These are phyloP conservation scores for Blepharisma japonicum DNA, from an alignment of 73 alveolate genomes.

Conservation along the genomic window DNA sequence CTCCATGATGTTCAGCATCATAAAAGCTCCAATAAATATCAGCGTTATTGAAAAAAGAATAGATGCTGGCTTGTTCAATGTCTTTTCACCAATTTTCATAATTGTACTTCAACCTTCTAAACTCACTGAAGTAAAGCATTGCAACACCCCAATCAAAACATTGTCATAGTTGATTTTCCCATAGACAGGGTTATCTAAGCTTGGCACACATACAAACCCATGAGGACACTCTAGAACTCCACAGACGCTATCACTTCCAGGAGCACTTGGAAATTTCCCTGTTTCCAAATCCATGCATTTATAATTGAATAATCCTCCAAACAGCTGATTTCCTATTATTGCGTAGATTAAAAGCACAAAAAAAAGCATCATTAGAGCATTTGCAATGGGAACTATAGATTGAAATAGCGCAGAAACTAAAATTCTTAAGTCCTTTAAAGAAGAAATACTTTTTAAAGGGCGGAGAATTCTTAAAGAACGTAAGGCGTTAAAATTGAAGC, in stretches of 20 bases:
- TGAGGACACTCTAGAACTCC: not conserved
- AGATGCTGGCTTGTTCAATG: slow-evolving; percentile 27
- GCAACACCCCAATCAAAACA: slow-evolving; percentile 41
- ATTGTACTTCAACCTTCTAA: slow-evolving; percentile 63
- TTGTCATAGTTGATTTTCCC: slow-evolving; percentile 47
- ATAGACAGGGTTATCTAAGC: slow-evolving; percentile 31
- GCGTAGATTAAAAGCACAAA: slow-evolving; percentile 47
- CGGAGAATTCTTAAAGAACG: slow-evolving; percentile 53
- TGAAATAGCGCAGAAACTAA: slow-evolving; percentile 40
- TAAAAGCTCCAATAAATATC: slow-evolving; percentile 55
- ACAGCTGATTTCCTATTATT: slow-evolving; percentile 46
- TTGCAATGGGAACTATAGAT: slow-evolving; percentile 43
- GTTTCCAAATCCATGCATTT: slow-evolving; percentile 32
- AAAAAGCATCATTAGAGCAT: slow-evolving; percentile 36
- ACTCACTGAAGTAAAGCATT: slow-evolving; percentile 44
- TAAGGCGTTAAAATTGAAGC: slow-evolving; percentile 39
- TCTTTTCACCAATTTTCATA: slow-evolving; percentile 33
- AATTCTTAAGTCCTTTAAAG: slow-evolving; percentile 44
- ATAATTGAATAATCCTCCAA: slow-evolving; percentile 35
- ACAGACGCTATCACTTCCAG: no score
- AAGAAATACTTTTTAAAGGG: slow-evolving; percentile 53
- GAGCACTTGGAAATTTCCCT: not conserved
- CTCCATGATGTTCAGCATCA: slow-evolving; percentile 50
- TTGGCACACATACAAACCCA: slow-evolving; percentile 9
- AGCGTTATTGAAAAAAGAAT: slow-evolving; percentile 44